Conservation (phyloP, 352 stramenopile genomes). For the Globisporangium viniferum region DNA sequence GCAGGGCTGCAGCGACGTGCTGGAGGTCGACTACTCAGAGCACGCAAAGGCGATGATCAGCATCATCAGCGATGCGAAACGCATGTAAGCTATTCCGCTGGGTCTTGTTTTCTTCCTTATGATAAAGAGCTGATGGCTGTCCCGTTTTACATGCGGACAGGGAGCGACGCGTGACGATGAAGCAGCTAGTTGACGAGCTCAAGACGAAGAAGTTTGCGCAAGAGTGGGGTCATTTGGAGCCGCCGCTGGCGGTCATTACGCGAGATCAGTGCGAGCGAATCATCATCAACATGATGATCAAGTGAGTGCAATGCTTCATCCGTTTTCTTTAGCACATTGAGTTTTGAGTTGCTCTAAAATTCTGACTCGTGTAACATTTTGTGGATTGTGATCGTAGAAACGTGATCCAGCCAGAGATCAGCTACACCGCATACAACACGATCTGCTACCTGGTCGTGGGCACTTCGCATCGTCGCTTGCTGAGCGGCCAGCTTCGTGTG, state of each 20-base stretch:
- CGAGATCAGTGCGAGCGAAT: constrained; percentile 44
- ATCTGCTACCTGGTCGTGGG: constrained; percentile 67
- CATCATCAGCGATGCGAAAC: constrained; percentile 43
- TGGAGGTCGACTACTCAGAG: constrained; percentile 38
- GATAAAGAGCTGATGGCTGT: not conserved
- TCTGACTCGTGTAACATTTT: not conserved
- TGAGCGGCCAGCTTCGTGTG: constrained; percentile 13
- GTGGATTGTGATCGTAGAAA: constrained; percentile 21
- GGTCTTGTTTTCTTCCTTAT: not conserved
- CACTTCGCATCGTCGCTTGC: constrained; percentile 29
- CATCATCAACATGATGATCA: constrained; percentile 46
- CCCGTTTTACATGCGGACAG: constrained; percentile 18
- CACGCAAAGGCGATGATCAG: constrained; percentile 50
- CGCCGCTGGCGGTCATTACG: constrained; percentile 32
- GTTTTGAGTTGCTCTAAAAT: not conserved
- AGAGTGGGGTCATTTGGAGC: constrained; percentile 31
- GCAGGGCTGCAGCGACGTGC: constrained; percentile 18
- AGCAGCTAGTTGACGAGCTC: constrained; percentile 69
- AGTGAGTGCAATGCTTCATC: constrained; percentile 6
- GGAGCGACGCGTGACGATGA: constrained; percentile 60
- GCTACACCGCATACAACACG: constrained; percentile 73
- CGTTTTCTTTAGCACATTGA: not conserved
- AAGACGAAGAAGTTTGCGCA: constrained; percentile 49
- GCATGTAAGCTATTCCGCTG: constrained; percentile 23
- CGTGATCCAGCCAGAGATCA: constrained; percentile 65